Evolutionary conservation across 1,284 basidiomycete species (phyloP), one percentile per base, ranked within the genome.

Genomic region (Leccinum holopus): DNA sequence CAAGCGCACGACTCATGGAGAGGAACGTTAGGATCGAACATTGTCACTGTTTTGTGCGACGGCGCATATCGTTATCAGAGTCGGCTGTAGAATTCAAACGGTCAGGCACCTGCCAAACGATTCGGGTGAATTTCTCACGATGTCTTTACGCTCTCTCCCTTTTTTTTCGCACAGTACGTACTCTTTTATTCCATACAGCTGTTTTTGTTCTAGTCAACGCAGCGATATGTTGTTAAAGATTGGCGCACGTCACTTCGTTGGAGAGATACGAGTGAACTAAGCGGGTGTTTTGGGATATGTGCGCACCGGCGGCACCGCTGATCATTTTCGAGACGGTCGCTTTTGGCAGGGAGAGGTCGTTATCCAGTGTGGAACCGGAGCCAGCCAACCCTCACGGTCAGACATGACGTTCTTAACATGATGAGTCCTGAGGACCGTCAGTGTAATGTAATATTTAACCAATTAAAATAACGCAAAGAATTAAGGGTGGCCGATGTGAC

Each of bases 11-110:
- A 41, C 58, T 58, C 59, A 61, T 33, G 35, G 54, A 61, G 41
- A 41, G 57, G 57, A 39, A 61, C 30, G 52, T 18, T 68, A 93
- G 93, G 95, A 37, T 92, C 89, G 53, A 94, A 84, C 10, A 82
- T 99, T 49, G 95, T 90, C 5, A 99, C 97, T 3, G 86, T 98
- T 61, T 79, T 99, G 44, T 95, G 92, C 75, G 97, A 98, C 73
- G 96, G 96, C 28, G 97, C 97, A 44, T 97, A 98, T 74, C 84
- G 97, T 70, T 99, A 99, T 75, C 97, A 99, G 80, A 95, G 92
- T 63, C 84, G 97, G 11, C 80, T 99, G 25, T 25, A 25, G 25
- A 25, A 25, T 25, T 25, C 2, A 25, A 25, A 25, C 25, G 25
- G 25, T 25, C 25, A 25, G 25, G 25, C 25, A 25, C 25, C 25